These are phyloP conservation scores for Myriosclerotinia scirpicola DNA, from an alignment of 2,329 filamentous ascomycete genomes.

Conservation along the genomic window DNA sequence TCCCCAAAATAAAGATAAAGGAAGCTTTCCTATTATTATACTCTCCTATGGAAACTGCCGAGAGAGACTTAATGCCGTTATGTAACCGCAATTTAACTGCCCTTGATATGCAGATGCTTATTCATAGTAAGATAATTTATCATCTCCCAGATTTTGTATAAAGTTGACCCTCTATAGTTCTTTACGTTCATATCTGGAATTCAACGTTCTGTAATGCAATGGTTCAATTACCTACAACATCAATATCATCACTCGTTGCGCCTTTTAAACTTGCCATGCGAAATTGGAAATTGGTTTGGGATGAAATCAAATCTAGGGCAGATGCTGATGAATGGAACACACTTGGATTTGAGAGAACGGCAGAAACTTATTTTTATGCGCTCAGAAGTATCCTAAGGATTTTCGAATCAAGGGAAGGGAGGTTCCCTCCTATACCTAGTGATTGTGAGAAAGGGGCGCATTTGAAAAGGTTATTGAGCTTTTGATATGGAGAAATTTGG, in stretches of 20 bases:
- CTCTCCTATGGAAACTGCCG: constrained; percentile 24
- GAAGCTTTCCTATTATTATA: constrained; percentile 37
- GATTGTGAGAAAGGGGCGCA: constrained; percentile 39
- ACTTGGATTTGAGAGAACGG: constrained; percentile 38
- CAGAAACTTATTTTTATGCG: constrained; percentile 38
- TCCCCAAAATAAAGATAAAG: constrained; percentile 37
- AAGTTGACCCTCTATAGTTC: constrained; percentile 26
- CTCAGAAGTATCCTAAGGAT: constrained; percentile 31
- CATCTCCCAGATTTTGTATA: neutral
- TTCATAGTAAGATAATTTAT: constrained; percentile 34
- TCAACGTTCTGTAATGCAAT: constrained; percentile 37
- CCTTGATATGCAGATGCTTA: constrained; percentile 40
- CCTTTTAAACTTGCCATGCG: constrained; percentile 36
- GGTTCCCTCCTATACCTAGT: constrained; percentile 34
- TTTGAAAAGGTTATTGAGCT: constrained; percentile 36
- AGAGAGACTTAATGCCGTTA: constrained; percentile 30
- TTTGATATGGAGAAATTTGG: constrained; percentile 17
- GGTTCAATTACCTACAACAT: constrained; percentile 27
- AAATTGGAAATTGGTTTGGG: constrained; percentile 39
- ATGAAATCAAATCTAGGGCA: constrained; percentile 32
- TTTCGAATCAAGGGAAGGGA: constrained; percentile 34
- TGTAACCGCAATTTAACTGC: constrained; percentile 31
- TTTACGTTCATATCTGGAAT: constrained; percentile 39
- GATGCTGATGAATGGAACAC: constrained; percentile 35
- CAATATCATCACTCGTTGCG: constrained; percentile 26